Conservation (phyloP, 768 basidiomycete species). For the Mrakia hoshinonis region DNA sequence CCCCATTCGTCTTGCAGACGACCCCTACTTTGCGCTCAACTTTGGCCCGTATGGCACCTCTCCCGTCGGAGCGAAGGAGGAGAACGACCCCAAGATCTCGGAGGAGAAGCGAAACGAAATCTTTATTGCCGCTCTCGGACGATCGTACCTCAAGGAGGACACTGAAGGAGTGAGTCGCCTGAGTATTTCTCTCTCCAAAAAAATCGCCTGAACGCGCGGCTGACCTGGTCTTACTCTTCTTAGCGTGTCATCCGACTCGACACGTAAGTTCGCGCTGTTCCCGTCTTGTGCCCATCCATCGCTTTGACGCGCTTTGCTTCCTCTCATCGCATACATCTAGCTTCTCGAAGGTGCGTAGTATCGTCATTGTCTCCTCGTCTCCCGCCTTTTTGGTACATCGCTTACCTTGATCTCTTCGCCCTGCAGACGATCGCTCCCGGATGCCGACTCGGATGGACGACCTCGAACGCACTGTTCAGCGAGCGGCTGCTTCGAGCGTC, state of each 20-base stretch:
- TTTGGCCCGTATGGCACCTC: constrained; percentile 18
- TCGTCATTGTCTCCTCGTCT: background rate
- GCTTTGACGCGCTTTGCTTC: no score
- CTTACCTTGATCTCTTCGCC: background rate
- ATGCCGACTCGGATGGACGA: constrained; percentile 52
- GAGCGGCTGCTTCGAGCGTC: constrained; percentile 42
- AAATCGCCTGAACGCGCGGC: background rate
- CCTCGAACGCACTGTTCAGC: constrained; percentile 44
- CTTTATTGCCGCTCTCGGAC: constrained; percentile 12
- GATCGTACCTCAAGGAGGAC: constrained; percentile 24
- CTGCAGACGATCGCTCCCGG: constrained; percentile 45
- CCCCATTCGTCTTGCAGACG: constrained; percentile 23
- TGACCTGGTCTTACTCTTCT: background rate
- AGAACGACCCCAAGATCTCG: constrained; percentile 22
- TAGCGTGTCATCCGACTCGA: constrained; percentile 29
- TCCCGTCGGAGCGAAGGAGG: constrained; percentile 15
- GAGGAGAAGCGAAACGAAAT: constrained; percentile 23
- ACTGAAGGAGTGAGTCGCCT: constrained; percentile 17
- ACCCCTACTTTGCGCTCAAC: constrained; percentile 28
- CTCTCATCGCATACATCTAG: no score
- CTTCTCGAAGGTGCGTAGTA: constrained; percentile 24
- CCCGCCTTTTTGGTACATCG: no score
- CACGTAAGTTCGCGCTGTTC: background rate
- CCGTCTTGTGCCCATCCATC: no score
- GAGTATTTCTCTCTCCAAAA: background rate